These are phyloP conservation scores for Neurospora tetraspora DNA, from an alignment of 495 filamentous ascomycete genomes.

Conservation along the genomic window DNA sequence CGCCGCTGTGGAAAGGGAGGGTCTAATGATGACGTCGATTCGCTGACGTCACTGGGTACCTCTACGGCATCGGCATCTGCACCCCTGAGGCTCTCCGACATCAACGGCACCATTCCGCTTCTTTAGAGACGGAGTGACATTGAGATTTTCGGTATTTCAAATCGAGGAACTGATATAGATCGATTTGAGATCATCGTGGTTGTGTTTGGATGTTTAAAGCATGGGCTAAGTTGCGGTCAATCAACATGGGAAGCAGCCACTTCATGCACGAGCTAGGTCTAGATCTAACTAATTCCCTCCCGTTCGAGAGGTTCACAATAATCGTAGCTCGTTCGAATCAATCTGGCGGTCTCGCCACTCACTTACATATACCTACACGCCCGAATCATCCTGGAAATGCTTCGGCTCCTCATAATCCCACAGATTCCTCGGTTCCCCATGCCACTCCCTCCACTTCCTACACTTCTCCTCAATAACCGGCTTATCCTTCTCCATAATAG, in stretches of 20 bases:
- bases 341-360: neutral
- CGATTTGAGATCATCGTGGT: neutral
- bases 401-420: slow-evolving; percentile 6
- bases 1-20: neutral
- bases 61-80: neutral
- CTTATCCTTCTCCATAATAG: slow-evolving; percentile 12
- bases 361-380: slow-evolving; percentile 8
- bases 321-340: neutral
- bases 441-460: slow-evolving; percentile 22
- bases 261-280: no score
- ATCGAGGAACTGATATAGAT: neutral
- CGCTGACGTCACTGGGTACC: neutral
- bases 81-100: neutral
- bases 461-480: slow-evolving; percentile 19
- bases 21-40: neutral
- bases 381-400: slow-evolving; percentile 22
- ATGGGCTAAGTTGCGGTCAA: neutral
- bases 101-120: neutral
- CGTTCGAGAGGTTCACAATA: neutral
- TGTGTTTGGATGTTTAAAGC: neutral
- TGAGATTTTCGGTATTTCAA: neutral
- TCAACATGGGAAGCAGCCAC: neutral
- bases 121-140: neutral
- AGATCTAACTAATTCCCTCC: neutral
- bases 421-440: slow-evolving; percentile 3